Percentiles rank a stretch among this genome's conserved stretches.
Conservation (phyloP, 768 basidiomycete species). For the Mycena latifolia region DNA sequence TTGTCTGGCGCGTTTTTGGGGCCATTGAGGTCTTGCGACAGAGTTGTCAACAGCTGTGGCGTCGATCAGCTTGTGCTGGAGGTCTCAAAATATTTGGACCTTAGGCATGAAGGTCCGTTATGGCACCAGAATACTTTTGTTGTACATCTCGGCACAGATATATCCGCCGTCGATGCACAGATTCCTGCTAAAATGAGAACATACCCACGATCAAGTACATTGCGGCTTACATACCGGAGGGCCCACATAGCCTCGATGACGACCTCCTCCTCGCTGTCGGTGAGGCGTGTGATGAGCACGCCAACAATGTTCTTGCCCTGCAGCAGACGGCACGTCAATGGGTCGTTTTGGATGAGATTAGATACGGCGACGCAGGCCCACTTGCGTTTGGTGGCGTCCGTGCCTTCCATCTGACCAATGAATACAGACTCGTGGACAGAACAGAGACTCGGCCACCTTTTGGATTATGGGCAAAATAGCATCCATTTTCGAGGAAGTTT, state of each 20-base stretch:
- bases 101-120: slow-evolving; percentile 83
- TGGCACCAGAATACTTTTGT: slow-evolving; percentile 90
- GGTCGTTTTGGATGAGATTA: slow-evolving; percentile 95
- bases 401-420: slow-evolving; percentile 73
- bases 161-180: slow-evolving; percentile 95
- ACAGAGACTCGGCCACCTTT: slow-evolving; percentile 67
- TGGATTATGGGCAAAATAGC: slow-evolving; percentile 90
- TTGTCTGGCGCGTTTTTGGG: slow-evolving; percentile 76
- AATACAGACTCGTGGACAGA: neutral
- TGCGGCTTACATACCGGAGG: slow-evolving; percentile 71
- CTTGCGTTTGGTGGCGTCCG: slow-evolving; percentile 85
- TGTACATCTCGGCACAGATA: slow-evolving; percentile 97
- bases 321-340: slow-evolving; percentile 88
- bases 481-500: slow-evolving; percentile 80
- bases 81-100: slow-evolving; percentile 51
- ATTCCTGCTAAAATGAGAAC: slow-evolving; percentile 67
- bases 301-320: slow-evolving; percentile 94
- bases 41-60: slow-evolving; percentile 77
- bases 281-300: slow-evolving; percentile 85
- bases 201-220: slow-evolving; percentile 3
- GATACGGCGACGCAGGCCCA: slow-evolving; percentile 98
- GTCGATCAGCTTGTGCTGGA: slow-evolving; percentile 10
- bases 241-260: slow-evolving; percentile 91
- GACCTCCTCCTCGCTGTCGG: slow-evolving; percentile 92
- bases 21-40: slow-evolving; percentile 74